Percentiles rank a stretch among this genome's conserved stretches.
phyloP scores from a whole-genome alignment of 75 land plant species.

The Pseudotsuga menziesii region DNA sequence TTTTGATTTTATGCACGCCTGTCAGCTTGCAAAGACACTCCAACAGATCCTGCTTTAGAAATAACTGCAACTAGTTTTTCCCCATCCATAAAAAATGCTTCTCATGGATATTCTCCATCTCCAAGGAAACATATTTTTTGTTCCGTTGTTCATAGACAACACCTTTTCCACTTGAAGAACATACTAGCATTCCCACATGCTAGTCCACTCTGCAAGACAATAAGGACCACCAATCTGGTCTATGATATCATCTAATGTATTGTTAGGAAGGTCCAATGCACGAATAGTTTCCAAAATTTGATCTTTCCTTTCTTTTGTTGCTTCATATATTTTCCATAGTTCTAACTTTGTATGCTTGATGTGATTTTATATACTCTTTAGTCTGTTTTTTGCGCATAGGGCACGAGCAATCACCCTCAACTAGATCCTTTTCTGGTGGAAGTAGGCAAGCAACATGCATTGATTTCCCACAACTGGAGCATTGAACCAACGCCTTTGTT shows the following conservation, averaged over 20 bases:
- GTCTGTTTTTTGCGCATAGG: slow-evolving; percentile 58
- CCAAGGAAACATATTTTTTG: slow-evolving; percentile 87
- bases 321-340: slow-evolving; percentile 62
- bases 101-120: slow-evolving; percentile 99
- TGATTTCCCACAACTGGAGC: slow-evolving; percentile 55
- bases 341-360: slow-evolving; percentile 46
- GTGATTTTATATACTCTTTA: slow-evolving; percentile 49
- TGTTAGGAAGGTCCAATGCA: slow-evolving; percentile 86
- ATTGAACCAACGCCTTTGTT: slow-evolving; percentile 52
- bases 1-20: slow-evolving; percentile 90
- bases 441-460: slow-evolving; percentile 63
- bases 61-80: slow-evolving; percentile 90
- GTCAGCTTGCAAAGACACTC: slow-evolving; percentile 97
- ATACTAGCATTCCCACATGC: slow-evolving; percentile 94
- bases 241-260: slow-evolving; percentile 96
- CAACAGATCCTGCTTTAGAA: slow-evolving; percentile 99
- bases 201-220: slow-evolving; percentile 95
- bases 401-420: slow-evolving; percentile 65
- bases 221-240: slow-evolving; percentile 99
- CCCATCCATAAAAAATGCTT: slow-evolving; percentile 98
- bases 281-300: slow-evolving; percentile 76
- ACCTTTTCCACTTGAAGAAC: slow-evolving; percentile 82
- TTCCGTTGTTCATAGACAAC: slow-evolving; percentile 90
- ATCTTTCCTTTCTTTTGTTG: slow-evolving; percentile 56
- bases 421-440: slow-evolving; percentile 39